A percentile compares a stretch with the other conserved stretches of the same genome.
These are phyloP conservation scores for Melaleuca quinquenervia DNA, from an alignment of 345 rosid species.

Conservation along the genomic window DNA sequence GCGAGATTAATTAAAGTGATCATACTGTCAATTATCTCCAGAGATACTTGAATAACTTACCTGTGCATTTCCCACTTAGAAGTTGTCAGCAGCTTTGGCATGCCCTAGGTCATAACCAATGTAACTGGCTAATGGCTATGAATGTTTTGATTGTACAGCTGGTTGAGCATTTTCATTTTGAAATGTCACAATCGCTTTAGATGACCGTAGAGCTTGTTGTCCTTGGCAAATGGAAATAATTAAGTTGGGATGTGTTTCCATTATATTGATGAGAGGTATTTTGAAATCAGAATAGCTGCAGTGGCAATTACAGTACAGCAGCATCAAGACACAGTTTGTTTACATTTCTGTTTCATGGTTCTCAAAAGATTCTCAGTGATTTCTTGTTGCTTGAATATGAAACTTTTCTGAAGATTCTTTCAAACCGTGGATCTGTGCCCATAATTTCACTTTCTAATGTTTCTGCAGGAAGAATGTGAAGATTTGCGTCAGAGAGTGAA, in stretches of 20 bases:
- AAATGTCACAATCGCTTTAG: background rate
- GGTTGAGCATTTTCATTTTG: background rate
- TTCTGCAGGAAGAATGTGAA: constrained; percentile 73
- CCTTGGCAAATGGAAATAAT: background rate
- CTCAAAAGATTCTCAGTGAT: background rate
- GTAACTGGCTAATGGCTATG: background rate
- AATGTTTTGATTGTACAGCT: background rate
- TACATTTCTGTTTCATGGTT: background rate
- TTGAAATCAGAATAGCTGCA: background rate
- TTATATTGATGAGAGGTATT: background rate
- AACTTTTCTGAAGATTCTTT: background rate
- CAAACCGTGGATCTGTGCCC: background rate
- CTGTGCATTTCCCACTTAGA: background rate
- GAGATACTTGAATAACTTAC: background rate
- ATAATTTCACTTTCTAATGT: background rate
- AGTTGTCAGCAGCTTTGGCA: background rate
- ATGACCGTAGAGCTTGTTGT: background rate
- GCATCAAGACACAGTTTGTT: background rate
- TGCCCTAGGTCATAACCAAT: background rate
- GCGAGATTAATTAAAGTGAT: background rate
- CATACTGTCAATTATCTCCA: background rate
- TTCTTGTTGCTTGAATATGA: background rate
- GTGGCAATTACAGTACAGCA: background rate
- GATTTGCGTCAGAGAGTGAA: constrained; percentile 52
- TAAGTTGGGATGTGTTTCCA: background rate